Base-by-base conservation (phyloP, 2,329 filamentous ascomycete species). In the Fusarium multiceps region DNA sequence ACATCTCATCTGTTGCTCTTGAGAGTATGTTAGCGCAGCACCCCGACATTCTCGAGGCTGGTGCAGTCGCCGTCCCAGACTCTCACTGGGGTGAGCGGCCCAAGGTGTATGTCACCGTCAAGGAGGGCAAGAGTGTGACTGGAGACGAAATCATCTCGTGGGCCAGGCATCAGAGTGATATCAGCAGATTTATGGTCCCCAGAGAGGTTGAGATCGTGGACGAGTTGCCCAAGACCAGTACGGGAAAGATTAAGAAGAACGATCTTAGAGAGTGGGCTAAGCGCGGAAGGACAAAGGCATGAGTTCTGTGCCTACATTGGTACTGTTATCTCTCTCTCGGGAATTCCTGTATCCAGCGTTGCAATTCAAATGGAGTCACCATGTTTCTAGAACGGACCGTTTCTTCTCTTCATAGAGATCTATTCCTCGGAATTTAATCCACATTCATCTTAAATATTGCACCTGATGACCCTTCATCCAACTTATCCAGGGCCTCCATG, bases 241-340 rank as follows among this genome's bases (percentile, higher is more conserved):
- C 96, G 1, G 96, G 96, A 5, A 99, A 99, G 86, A 87, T 98
- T 64, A 91, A 93, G 87, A 99, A 99, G 88, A 98, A 97, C 75
- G 88, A 97, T 9, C 80, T 99, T 58, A 84, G 96, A 64, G 91
- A 93, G 72, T 97, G 94, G 95, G 92, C 92, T 4, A 79, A 78
- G 71, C 71, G 71, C 23, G 74, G 74, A 7, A 69, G 59, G 23
- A 49, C 63, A 46, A 72, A 73, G 50, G 54, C 23, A 12, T 25
- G 23, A 14, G 34, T 37, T 10, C 32, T n/a, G 13, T 40, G 21
- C 20, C 34, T 10, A 37, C 45, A 25, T 47, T 42, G 30, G 12
- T n/a, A 43, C 11, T 47, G 8, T 49, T 64, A 41, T 58, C 55
- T 50, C 49, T 59, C 59, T 12, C 40, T n/a, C 30, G 50, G 10